Conservation (phyloP, 208 protist species). For the Novymonas esmeraldas region DNA sequence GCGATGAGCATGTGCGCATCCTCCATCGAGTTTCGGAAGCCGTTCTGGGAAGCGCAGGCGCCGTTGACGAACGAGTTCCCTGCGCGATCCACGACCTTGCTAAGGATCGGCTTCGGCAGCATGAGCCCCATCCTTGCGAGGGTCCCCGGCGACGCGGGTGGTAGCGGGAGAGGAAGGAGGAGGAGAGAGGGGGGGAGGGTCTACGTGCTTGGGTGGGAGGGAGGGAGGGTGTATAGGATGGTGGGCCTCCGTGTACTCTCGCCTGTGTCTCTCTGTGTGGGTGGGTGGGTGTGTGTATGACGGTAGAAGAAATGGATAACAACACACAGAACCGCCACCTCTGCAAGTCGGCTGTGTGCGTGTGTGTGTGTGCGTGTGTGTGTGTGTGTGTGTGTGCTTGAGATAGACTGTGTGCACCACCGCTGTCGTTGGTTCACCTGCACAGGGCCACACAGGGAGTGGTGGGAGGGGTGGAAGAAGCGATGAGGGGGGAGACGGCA, state of each 20-base stretch:
- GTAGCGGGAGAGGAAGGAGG: background rate
- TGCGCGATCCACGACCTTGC: conserved; percentile 81
- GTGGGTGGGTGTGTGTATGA: too few species aligned
- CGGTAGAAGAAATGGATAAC: too few species aligned
- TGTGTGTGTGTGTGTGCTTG: background rate
- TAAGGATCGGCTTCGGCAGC: conserved; percentile 86
- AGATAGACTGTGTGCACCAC: conserved; percentile 5
- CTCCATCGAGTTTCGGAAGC: conserved; percentile 88
- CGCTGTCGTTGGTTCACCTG: too few species aligned
- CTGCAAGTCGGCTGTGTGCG: too few species aligned
- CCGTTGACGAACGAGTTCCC: conserved; percentile 63
- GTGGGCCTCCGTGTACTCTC: too few species aligned
- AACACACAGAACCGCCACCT: too few species aligned
- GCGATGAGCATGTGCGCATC: conserved; percentile 83
- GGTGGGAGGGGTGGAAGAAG: too few species aligned
- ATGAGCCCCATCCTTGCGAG: conserved; percentile 67
- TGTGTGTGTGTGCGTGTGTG: background rate
- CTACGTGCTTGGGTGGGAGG: too few species aligned
- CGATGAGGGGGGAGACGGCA: too few species aligned
- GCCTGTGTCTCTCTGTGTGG: too few species aligned
- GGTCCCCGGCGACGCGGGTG: background rate
- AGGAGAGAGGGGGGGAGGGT: background rate
- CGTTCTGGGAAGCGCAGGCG: conserved; percentile 71
- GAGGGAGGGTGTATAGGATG: too few species aligned
- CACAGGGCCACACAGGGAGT: too few species aligned